A percentile compares a stretch with the other conserved stretches of the same genome.
These are phyloP conservation scores for Thinopyrum obtusiflorum DNA, from an alignment of 202 grass and related monocot genomes.

Conservation along the genomic window DNA sequence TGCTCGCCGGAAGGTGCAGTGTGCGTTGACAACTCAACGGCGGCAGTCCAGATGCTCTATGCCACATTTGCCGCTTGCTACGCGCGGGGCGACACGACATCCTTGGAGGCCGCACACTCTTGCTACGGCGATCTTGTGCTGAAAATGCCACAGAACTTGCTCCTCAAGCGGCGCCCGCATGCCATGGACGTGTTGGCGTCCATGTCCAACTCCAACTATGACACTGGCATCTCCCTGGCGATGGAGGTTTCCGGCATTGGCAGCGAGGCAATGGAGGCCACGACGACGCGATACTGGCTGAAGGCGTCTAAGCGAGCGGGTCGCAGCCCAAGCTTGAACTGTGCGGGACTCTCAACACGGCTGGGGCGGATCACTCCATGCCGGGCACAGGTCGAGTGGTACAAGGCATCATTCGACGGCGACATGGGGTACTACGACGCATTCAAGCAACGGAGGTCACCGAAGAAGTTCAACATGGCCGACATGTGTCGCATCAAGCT, in stretches of 20 bases:
- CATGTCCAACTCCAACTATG: slow-evolving; percentile 44
- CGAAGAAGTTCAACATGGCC: slow-evolving; percentile 47
- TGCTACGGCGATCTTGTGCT: slow-evolving; percentile 56
- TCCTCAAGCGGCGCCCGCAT: slow-evolving; percentile 34
- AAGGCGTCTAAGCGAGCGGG: slow-evolving; percentile 52
- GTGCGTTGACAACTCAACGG: slow-evolving; percentile 54
- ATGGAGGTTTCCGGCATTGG: slow-evolving; percentile 63
- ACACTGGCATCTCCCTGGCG: slow-evolving; percentile 64
- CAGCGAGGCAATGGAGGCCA: slow-evolving; percentile 49
- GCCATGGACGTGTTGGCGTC: neutral
- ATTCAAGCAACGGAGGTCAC: slow-evolving; percentile 61
- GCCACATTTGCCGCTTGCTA: slow-evolving; percentile 54
- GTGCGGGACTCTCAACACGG: slow-evolving; percentile 53
- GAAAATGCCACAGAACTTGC: slow-evolving; percentile 53
- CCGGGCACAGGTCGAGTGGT: slow-evolving; percentile 92
- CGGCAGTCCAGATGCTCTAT: slow-evolving; percentile 63
- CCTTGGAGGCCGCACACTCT: slow-evolving; percentile 50
- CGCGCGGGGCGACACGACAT: neutral
- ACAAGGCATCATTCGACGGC: slow-evolving; percentile 66
- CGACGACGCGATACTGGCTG: slow-evolving; percentile 56
- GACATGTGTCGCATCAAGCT: slow-evolving; percentile 73
- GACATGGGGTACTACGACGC: slow-evolving; percentile 88
- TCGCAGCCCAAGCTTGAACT: slow-evolving; percentile 57
- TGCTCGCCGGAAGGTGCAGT: slow-evolving; percentile 71
- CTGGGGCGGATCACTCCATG: slow-evolving; percentile 75